These are phyloP conservation scores for Penicillium aurantiogriseum DNA, from an alignment of 2,329 filamentous ascomycete genomes.

Conservation along the genomic window DNA sequence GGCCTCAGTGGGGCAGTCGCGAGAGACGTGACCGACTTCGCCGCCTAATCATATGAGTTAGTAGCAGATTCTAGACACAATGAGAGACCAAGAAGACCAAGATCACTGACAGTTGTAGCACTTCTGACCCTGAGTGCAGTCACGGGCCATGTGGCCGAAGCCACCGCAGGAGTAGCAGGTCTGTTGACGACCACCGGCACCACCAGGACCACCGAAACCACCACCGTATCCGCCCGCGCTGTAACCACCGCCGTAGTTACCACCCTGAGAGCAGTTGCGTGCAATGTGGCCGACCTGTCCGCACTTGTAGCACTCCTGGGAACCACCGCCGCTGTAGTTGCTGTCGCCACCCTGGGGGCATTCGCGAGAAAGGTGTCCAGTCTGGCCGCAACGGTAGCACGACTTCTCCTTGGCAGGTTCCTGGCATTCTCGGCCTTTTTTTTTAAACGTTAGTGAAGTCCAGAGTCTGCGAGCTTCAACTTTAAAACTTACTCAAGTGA, in stretches of 20 bases:
- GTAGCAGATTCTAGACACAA: neutral
- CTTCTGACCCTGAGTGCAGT: constrained; percentile 98
- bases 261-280: constrained; percentile 58
- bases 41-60: constrained; percentile 50
- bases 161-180: constrained; percentile 99
- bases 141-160: constrained; percentile 94
- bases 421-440: constrained; percentile 79
- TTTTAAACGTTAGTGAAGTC: constrained; percentile 34
- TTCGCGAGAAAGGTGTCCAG: constrained; percentile 90
- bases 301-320: constrained; percentile 95
- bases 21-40: constrained; percentile 90
- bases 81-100: neutral
- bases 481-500: constrained; percentile 68
- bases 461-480: constrained; percentile 1
- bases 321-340: constrained; percentile 48
- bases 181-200: constrained; percentile 61
- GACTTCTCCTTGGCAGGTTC: constrained; percentile 82
- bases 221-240: constrained; percentile 48
- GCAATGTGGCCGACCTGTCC: constrained; percentile 95
- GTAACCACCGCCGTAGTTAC: constrained; percentile 50
- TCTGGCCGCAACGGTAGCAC: constrained; percentile 66
- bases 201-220: constrained; percentile 50
- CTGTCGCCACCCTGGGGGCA: constrained; percentile 49
- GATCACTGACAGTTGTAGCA: constrained; percentile 87
- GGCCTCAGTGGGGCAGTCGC: constrained; percentile 93